Conservation (phyloP, 1,284 basidiomycete genomes). For the Rhodotorula sp. region DNA sequence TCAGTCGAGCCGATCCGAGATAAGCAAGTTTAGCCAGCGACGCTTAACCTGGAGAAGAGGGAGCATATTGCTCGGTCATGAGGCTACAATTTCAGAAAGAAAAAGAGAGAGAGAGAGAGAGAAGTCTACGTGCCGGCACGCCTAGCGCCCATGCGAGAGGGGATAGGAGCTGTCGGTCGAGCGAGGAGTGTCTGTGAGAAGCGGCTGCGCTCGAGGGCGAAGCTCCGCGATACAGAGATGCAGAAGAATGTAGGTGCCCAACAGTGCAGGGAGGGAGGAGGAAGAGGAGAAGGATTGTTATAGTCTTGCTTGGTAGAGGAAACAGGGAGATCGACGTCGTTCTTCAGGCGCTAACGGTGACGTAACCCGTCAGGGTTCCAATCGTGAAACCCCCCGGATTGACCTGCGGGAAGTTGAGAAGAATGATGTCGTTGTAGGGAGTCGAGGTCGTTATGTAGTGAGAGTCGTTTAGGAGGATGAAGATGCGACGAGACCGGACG, state of each 20-base stretch:
- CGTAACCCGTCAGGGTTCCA: conserved; percentile 36
- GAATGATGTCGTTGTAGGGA: not conserved
- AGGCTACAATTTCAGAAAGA: not conserved
- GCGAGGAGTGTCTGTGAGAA: too few relatives aligned
- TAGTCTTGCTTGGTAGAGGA: too few relatives aligned
- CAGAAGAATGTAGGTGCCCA: not conserved
- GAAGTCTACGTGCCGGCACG: too few relatives aligned
- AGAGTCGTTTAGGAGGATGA: not conserved
- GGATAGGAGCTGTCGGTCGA: too few relatives aligned
- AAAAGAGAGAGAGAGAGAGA: too few relatives aligned
- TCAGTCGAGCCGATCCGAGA: too few relatives aligned
- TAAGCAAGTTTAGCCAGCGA: too few relatives aligned
- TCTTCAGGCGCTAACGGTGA: conserved; percentile 10
- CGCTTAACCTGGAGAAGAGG: too few relatives aligned
- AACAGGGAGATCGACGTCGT: not conserved
- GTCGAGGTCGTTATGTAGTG: not conserved
- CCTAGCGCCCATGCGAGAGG: too few relatives aligned
- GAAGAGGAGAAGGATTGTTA: not conserved
- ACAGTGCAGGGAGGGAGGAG: not conserved
- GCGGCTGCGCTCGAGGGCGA: too few relatives aligned
- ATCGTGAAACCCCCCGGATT: conserved; percentile 38
- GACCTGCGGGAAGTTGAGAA: conserved; percentile 7
- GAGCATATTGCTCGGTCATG: not conserved
- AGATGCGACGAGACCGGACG: not conserved
- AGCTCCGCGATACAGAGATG: not conserved